Evolutionary conservation across 768 basidiomycete genomes (phyloP).

Genomic region (Terana coerulea): DNA sequence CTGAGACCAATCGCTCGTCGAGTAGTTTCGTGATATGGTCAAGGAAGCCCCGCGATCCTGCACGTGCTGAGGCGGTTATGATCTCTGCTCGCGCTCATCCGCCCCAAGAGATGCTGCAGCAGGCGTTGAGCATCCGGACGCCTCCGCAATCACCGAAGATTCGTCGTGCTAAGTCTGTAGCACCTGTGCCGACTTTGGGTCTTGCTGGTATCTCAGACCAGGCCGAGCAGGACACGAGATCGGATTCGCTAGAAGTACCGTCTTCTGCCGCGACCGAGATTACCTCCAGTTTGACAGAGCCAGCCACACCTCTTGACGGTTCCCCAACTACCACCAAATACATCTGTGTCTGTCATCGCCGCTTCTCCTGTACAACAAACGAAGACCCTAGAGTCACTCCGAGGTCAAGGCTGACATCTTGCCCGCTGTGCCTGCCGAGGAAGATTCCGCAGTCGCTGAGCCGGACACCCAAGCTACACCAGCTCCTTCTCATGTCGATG

Average conservation of each 20-base stretch:
- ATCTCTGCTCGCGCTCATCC: constrained; percentile 64
- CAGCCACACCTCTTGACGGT: constrained; percentile 42
- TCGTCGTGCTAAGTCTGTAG: constrained; percentile 6
- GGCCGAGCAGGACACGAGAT: too few species aligned
- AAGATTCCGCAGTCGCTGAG: neutral
- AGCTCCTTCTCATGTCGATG: constrained; percentile 1
- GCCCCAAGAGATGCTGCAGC: constrained; percentile 52
- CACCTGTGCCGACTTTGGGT: neutral
- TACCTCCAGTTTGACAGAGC: constrained; percentile 47
- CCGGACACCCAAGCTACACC: constrained; percentile 7
- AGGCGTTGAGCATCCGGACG: constrained; percentile 49
- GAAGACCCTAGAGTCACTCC: constrained; percentile 5
- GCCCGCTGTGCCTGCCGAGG: constrained; percentile 7
- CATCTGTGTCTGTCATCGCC: constrained; percentile 46
- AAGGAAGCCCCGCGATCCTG: constrained; percentile 61
- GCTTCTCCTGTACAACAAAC: constrained; percentile 26
- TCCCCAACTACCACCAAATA: constrained; percentile 60
- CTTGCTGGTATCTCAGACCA: neutral
- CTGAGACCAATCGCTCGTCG: neutral
- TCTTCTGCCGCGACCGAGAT: constrained; percentile 50
- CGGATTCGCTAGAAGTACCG: constrained; percentile 31
- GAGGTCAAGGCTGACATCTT: constrained; percentile 13
- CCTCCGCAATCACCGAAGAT: constrained; percentile 35
- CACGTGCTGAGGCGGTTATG: constrained; percentile 64
- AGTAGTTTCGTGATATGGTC: constrained; percentile 57